Evolutionary conservation across 2,329 filamentous ascomycete genomes (phyloP), one percentile per base, ranked within the genome.

Genomic region (Huntiella savannae): DNA sequence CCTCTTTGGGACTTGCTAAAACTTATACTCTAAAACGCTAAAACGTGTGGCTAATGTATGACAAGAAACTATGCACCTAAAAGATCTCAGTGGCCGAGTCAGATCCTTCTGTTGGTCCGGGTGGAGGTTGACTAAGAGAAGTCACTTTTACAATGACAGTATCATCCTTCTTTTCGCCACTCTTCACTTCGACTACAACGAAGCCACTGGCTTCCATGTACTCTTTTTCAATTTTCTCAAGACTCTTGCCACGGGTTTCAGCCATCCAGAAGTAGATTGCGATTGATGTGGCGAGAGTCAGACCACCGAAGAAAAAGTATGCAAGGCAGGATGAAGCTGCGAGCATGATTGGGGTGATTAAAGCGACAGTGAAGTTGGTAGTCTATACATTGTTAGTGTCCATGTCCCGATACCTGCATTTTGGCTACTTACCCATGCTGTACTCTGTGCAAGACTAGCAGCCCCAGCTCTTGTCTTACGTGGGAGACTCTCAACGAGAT

Each of bases 401-500:
- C 8, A 28, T 7, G 5, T 16, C 15, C 10, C 11, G 38, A 12
- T 16, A 15, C 22, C 12, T n/a, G 19, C 16, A 15, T 5, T n/a
- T 33, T 13, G n/a, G 5, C 32, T n/a, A 54, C 58, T 49, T 40
- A 64, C 61, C 63, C 70, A 75, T 41, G 73, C 72, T 12, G 64
- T 62, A 3, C 69, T 66, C 47, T 73, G 67, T 1, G 69, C 71
- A 22, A 75, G 55, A 40, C 65, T 67, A 0, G 68, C 71, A 1
- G 71, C 71, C 11, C 66, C 68, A 2, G 69, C 71, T 2, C 73
- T 61, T 0, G 71, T 75, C 7, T 61, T 59, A 16, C 67, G 61
- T 0, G 72, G 71, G 53, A 75, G 67, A 38, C 72, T 75, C 54
- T 77, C 73, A 0, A 69, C 63, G 0, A 67, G 60, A 51, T 70